phyloP scores from a whole-genome alignment of 148 eudicot genomes.

The Rhododendron molle region DNA sequence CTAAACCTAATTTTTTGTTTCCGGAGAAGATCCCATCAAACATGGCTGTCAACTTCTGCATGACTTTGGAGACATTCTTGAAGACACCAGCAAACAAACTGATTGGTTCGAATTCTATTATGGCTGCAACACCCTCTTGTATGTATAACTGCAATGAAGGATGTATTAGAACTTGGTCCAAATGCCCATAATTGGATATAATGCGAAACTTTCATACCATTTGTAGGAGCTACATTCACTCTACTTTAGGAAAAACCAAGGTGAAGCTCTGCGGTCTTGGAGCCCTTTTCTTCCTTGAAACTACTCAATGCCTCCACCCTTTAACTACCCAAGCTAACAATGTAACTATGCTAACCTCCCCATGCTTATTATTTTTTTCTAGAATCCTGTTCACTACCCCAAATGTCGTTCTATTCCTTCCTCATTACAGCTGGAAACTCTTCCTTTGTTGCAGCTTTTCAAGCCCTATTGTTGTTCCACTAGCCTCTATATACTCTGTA shows the following conservation, averaged over 20 bases:
- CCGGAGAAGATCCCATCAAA: neutral
- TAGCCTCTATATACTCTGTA: neutral
- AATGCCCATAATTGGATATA: neutral
- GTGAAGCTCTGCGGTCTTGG: neutral
- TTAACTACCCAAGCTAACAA: neutral
- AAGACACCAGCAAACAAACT: neutral
- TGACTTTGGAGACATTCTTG: neutral
- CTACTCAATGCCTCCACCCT: neutral
- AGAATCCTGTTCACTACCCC: neutral
- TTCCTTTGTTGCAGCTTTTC: neutral
- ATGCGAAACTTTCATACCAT: neutral
- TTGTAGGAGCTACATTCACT: neutral
- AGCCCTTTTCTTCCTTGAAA: neutral
- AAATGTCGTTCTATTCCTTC: neutral
- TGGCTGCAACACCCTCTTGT: neutral
- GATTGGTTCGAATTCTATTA: neutral
- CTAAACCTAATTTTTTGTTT: neutral
- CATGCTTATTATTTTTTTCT: neutral
- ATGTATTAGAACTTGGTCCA: neutral
- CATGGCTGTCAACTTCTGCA: neutral
- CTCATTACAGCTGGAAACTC: neutral
- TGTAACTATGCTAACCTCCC: neutral
- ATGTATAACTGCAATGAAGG: neutral
- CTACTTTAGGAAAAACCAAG: neutral
- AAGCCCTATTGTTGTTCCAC: neutral